Percentiles rank a stretch among this genome's conserved stretches.
phyloP scores from a whole-genome alignment of 2,329 filamentous ascomycete genomes.

The Ophiostoma piceae region DNA sequence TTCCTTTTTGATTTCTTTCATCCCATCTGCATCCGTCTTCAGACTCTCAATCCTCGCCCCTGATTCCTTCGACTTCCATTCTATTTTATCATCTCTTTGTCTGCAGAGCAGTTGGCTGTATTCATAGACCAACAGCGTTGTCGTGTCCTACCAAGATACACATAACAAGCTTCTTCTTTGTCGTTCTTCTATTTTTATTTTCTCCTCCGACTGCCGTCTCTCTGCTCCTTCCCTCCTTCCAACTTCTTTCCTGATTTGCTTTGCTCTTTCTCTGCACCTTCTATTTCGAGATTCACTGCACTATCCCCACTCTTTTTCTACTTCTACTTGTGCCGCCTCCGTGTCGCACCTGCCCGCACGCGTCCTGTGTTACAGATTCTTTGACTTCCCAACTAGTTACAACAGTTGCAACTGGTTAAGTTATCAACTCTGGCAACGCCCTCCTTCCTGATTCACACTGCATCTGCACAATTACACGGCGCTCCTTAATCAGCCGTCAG shows the following conservation, averaged over 20 bases:
- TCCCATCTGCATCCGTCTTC: background rate
- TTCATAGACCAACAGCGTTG: background rate
- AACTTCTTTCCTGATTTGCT: background rate
- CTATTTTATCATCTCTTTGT: background rate
- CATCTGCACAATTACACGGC: background rate
- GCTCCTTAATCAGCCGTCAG: background rate
- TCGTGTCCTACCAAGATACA: background rate
- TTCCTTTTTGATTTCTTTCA: background rate
- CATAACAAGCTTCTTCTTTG: background rate
- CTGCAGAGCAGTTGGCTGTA: background rate
- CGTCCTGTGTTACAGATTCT: slow-evolving; percentile 10
- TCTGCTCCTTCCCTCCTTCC: background rate
- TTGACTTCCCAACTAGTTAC: background rate
- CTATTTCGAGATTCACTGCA: background rate
- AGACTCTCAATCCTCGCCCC: background rate
- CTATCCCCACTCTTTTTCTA: slow-evolving; percentile 3
- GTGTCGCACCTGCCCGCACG: slow-evolving; percentile 7
- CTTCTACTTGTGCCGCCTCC: background rate
- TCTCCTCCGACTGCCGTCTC: background rate
- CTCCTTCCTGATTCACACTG: background rate
- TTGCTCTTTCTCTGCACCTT: background rate
- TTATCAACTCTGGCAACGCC: background rate
- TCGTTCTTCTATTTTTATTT: background rate
- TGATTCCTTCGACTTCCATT: background rate
- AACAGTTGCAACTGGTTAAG: background rate